Evolutionary conservation across 2,329 filamentous ascomycete genomes (phyloP), one percentile per base, ranked within the genome.

Genomic region (Aureobasidium melanogenum): DNA sequence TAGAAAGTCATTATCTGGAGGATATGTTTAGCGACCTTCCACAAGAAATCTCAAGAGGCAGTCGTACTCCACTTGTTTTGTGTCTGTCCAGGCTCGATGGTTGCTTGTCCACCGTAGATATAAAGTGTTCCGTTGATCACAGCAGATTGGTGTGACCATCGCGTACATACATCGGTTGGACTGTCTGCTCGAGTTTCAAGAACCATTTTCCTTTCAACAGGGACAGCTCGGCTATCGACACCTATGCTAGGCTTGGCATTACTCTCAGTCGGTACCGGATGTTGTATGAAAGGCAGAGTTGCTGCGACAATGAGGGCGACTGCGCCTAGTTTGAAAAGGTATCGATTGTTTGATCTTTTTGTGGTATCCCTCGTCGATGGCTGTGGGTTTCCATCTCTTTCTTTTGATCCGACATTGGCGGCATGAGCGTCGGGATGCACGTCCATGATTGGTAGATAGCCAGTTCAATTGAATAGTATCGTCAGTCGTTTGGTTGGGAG

Each of bases 111-210:
- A 38, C 88, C 88, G 66, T 90, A 92, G 60, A 90, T 81, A 70
- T 89, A 92, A 3, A 91, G 69, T 0, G 87, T 91, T 15, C 88
- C 88, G 65, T 91, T 91, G 17, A 92, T 79, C 38, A 88, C 70
- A 3, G 88, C 84, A 63, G 79, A 81, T 72, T 88, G 86, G 57
- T 85, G 82, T 19, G 82, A 82, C 85, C 85, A 89, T 70, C 86
- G 76, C 59, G 80, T 80, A 68, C 87, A 89, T 15, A 85, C 77
- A 65, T 82, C 76, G 2, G 81, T 83, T 2, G 80, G 74, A 64
- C 77, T 83, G 63, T 79, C 69, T 28, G 74, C 73, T 56, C 80
- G 75, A 50, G 71, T 69, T 60, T 65, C 41, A 22, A 63, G 52
- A 15, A 63, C 39, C 43, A 61, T 28, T 7, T 32, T 60, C 17